Base-by-base conservation (phyloP, 176 grass and related monocot genomes). In the Oryza glumipatula region DNA sequence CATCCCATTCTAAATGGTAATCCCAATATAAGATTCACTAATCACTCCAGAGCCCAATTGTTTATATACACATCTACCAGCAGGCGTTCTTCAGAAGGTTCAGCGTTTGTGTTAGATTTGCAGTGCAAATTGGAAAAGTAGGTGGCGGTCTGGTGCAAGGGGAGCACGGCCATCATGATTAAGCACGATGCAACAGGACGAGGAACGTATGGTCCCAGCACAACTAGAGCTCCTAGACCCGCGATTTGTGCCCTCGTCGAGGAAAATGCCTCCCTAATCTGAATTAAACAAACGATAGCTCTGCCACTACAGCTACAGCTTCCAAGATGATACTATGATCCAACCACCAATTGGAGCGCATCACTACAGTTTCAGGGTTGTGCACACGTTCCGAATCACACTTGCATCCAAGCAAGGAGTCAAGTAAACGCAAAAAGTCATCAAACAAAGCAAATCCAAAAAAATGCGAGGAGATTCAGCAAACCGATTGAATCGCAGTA, bases 151-250 rank as follows among this genome's bases (percentile, higher is more conserved):
- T 81, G 60, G 70, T 44, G 23, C 21, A 36, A 30, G 68, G 56
- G 84, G 84, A 8, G 14, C 68, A 68, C 23, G 9, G 60, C 9
- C 74, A 74, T 32, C 68, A 63, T 72, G 63, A 73, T 22, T 19
- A 14, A 26, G 45, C 64, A n/a, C 23, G 17, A 70, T 17, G 80
- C 61, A 87, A 83, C 80, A 83, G 17, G 54, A 79, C 10, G 39
- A 51, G 36, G n/a, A 82, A 63, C 79, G 13, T 74, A 82, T 26
- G 45, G 47, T 86, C 67, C 13, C n/a, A 23, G 63, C 56, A 10
- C 63, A 48, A 63, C 45, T 64, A 77, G 77, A 41, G 32, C 76
- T 23, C 5, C 54, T 58, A 58, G 45, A 80, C 14, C 67, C 10
- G 35, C 12, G 26, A 47, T 68, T 43, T 68, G 54, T 79, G 75